These are phyloP conservation scores for Colletotrichum lupini DNA, from an alignment of 2,329 filamentous ascomycete species.

Conservation along the genomic window DNA sequence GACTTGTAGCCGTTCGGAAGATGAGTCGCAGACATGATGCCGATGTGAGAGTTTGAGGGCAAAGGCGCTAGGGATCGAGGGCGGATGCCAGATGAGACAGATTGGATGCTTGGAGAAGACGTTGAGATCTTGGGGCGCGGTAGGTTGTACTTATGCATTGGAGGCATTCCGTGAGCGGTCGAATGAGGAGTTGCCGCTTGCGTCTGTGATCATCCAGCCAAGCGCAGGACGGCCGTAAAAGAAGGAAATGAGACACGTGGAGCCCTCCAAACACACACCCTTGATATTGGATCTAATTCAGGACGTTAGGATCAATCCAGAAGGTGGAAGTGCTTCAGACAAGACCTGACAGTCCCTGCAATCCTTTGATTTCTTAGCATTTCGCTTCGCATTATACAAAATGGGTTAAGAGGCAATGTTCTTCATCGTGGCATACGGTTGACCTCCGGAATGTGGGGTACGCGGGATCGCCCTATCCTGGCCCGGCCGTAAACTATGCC, in stretches of 20 bases:
- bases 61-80: background rate
- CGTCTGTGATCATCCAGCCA: background rate
- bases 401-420: too few relatives aligned
- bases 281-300: background rate
- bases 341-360: background rate
- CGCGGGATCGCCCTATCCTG: background rate
- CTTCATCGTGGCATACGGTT: background rate
- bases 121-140: background rate
- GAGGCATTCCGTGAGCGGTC: background rate
- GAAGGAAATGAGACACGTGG: background rate
- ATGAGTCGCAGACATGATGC: slow-evolving; percentile 17
- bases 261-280: too few relatives aligned
- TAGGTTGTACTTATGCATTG: background rate
- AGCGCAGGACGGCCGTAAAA: slow-evolving; percentile 15
- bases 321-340: background rate
- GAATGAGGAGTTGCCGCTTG: background rate
- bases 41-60: background rate
- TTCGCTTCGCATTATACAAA: background rate
- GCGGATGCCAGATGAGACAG: background rate
- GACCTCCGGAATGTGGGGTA: background rate
- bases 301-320: background rate
- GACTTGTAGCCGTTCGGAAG: slow-evolving; percentile 35
- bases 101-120: background rate
- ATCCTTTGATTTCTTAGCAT: background rate
- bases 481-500: slow-evolving; percentile 20